phyloP scores from a whole-genome alignment of 1,284 basidiomycete species.

The Caloboletus inedulis region DNA sequence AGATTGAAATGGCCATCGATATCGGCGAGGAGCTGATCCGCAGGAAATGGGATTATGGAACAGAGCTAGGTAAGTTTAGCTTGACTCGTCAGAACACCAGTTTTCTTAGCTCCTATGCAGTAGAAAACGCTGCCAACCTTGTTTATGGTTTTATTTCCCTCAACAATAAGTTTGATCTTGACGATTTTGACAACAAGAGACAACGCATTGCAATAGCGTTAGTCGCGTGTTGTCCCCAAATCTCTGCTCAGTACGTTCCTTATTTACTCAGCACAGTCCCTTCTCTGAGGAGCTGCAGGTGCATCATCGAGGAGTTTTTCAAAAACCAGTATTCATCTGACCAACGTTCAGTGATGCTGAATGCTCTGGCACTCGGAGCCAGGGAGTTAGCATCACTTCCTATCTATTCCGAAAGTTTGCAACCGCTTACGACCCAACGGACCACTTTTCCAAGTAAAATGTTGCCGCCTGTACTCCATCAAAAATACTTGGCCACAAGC shows the following conservation, averaged over 20 bases:
- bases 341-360: slow-evolving; percentile 83
- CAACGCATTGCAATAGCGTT: slow-evolving; percentile 78
- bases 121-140: slow-evolving; percentile 87
- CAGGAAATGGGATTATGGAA: slow-evolving; percentile 78
- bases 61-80: slow-evolving; percentile 71
- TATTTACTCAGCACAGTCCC: not conserved
- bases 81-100: not conserved
- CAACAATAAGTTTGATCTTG: slow-evolving; percentile 81
- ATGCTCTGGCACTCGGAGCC: slow-evolving; percentile 81
- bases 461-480: slow-evolving; percentile 69
- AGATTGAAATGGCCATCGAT: slow-evolving; percentile 73
- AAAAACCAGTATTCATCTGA: slow-evolving; percentile 85
- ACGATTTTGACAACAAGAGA: slow-evolving; percentile 74
- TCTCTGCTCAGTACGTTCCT: slow-evolving; percentile 72
- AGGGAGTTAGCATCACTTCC: slow-evolving; percentile 78
- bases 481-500: slow-evolving; percentile 53
- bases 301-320: slow-evolving; percentile 91
- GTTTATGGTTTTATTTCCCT: slow-evolving; percentile 71
- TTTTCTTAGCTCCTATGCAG: slow-evolving; percentile 37
- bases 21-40: slow-evolving; percentile 80
- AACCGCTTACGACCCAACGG: slow-evolving; percentile 36
- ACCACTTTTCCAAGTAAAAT: slow-evolving; percentile 74
- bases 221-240: slow-evolving; percentile 72
- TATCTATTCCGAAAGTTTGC: slow-evolving; percentile 41
- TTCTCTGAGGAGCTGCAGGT: slow-evolving; percentile 42